Conservation (phyloP, 2,329 filamentous ascomycete species). For the Thelonectria blattea region DNA sequence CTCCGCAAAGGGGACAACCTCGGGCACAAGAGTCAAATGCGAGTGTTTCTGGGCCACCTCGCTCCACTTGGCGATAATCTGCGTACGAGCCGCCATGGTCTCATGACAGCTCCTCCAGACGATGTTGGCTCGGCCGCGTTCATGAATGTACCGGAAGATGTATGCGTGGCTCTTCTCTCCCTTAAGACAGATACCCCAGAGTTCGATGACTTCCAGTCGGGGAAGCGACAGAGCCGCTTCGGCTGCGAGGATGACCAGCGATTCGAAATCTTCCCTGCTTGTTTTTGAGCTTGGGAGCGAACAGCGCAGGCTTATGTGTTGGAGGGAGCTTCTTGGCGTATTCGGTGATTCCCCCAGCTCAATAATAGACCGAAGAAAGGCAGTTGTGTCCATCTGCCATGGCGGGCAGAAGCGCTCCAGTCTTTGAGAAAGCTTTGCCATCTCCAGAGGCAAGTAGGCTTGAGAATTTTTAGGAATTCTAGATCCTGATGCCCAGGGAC, state of each 20-base stretch:
- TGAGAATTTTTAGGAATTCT: constrained; percentile 13
- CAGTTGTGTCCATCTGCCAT: constrained; percentile 24
- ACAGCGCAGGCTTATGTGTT: constrained; percentile 19
- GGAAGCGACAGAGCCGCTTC: constrained; percentile 24
- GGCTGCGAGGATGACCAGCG: constrained; percentile 24
- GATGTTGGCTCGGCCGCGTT: constrained; percentile 19
- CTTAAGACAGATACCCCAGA: constrained; percentile 22
- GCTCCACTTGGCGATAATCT: constrained; percentile 22
- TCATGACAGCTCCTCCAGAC: constrained; percentile 22
- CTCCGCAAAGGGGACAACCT: constrained; percentile 21
- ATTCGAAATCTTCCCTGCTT: constrained; percentile 22
- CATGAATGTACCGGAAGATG: constrained; percentile 21
- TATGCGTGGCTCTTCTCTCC: constrained; percentile 18
- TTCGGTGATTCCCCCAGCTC: constrained; percentile 13
- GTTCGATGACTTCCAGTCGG: constrained; percentile 20
- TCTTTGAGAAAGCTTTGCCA: constrained; percentile 23
- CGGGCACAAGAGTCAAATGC: constrained; percentile 13
- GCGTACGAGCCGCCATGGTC: constrained; percentile 12
- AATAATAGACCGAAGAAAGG: constrained; percentile 21
- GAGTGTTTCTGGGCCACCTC: constrained; percentile 25
- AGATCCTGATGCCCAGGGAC: constrained; percentile 2
- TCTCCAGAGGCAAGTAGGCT: constrained; percentile 19
- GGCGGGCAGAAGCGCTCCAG: constrained; percentile 24
- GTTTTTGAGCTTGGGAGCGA: constrained; percentile 14
- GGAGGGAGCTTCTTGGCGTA: constrained; percentile 18